Percentiles rank a stretch among this genome's conserved stretches.
Conservation (phyloP, 2,329 filamentous ascomycete species). For the Diaporthe longicolla region DNA sequence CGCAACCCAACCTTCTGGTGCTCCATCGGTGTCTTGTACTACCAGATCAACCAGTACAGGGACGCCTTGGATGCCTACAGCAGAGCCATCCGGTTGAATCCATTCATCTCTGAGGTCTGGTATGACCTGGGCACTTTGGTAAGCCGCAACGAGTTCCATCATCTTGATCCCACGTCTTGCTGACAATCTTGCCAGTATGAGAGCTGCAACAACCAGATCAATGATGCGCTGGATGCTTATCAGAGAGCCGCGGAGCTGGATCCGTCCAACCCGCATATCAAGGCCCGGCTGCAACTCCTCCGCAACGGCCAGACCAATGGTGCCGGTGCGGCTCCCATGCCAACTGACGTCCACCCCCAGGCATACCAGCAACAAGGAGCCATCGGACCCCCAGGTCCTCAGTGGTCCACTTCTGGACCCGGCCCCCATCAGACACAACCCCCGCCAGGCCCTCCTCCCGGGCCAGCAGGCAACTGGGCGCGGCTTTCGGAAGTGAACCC, state of each 20-base stretch:
- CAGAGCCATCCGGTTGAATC: slow-evolving; percentile 94
- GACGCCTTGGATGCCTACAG: slow-evolving; percentile 98
- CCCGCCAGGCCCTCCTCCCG: slow-evolving; percentile 63
- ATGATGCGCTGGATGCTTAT: slow-evolving; percentile 95
- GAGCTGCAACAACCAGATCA: slow-evolving; percentile 98
- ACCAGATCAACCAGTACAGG: slow-evolving; percentile 99
- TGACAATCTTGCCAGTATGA: slow-evolving; percentile 77
- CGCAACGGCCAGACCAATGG: slow-evolving; percentile 84
- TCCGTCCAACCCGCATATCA: slow-evolving; percentile 94
- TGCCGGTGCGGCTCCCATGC: slow-evolving; percentile 84
- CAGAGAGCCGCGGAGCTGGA: slow-evolving; percentile 95
- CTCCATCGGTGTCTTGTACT: slow-evolving; percentile 98
- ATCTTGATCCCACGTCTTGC: slow-evolving; percentile 43
- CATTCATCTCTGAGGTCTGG: slow-evolving; percentile 99
- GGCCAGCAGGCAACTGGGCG: slow-evolving; percentile 69
- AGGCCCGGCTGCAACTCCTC: slow-evolving; percentile 90
- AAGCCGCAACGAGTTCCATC: slow-evolving; percentile 58
- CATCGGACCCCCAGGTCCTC: slow-evolving; percentile 85
- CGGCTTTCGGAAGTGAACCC: slow-evolving; percentile 85
- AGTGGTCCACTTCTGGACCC: slow-evolving; percentile 87
- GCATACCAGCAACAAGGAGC: slow-evolving; percentile 89
- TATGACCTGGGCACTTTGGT: slow-evolving; percentile 97
- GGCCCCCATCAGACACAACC: slow-evolving; percentile 67
- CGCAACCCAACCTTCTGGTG: slow-evolving; percentile 99
- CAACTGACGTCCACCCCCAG: slow-evolving; percentile 95